Evolutionary conservation across 345 rosid species (phyloP), one percentile per base, ranked within the genome.

Genomic region (Microcos paniculata): DNA sequence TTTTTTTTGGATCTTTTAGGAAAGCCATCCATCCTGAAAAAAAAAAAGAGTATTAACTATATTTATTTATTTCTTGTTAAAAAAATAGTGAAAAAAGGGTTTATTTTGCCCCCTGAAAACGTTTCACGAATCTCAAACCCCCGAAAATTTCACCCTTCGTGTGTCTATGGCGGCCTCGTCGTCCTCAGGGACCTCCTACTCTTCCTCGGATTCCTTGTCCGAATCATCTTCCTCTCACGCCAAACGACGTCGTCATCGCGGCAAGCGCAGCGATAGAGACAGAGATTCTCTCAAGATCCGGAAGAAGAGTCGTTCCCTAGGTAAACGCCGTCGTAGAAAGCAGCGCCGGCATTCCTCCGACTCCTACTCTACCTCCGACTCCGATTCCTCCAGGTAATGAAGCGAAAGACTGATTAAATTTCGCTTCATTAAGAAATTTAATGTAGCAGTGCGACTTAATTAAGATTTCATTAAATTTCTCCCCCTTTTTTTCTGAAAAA

Each of bases 251-350:
- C 90, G 87, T 53, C 84, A 65, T 57, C 95, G 85, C 9, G 80
- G 80, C 53, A 83, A 81, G 16, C 77, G 83, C 62, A 72, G 79
- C 19, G 89, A 85, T 21, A 83, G 76, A 61, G 87, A 80, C 46
- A 83, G 75, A 73, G 92, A 88, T 3, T 80, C 94, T 59, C 94
- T 90, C 26, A 93, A 93, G 87, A 82, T 89, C 71, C 91, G 91
- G 15, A 92, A 90, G 87, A 90, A 82, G 87, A 83, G 84, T 61
- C 86, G 84, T 31, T 84, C 97, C 38, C 66, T 74, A 57, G 64
- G 85, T 0, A 93, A 90, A 80, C 82, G 90, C 10, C 96, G 94
- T 70, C 93, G 87, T 67, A 77, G 93, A 51, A 86, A 77, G 75
- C 95, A 71, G 35, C 84, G 70, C 3, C 67, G 73, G 68, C 76